phyloP scores from a whole-genome alignment of 2,329 filamentous ascomycete species.

The Westerdykella aurantiaca region DNA sequence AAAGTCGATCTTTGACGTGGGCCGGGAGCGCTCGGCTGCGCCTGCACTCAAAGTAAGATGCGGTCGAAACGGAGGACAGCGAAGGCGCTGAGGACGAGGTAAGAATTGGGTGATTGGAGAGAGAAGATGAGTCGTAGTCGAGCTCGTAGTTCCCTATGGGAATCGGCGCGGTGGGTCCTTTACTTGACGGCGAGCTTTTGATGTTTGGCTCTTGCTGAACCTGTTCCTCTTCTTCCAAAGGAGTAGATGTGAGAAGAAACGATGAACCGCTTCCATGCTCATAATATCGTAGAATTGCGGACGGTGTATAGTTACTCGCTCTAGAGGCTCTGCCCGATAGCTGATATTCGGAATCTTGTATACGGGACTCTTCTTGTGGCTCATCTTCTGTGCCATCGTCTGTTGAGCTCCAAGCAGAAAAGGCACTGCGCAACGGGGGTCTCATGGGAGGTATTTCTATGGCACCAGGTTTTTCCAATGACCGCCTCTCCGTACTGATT shows the following conservation, averaged over 20 bases:
- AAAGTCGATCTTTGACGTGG: conserved; percentile 22
- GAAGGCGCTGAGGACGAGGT: conserved; percentile 31
- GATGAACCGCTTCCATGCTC: conserved; percentile 18
- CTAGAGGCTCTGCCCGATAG: conserved; percentile 5
- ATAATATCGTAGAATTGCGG: conserved; percentile 26
- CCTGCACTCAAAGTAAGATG: conserved; percentile 33
- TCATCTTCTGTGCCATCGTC: conserved; percentile 31
- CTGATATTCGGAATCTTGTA: conserved; percentile 7
- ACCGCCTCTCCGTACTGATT: conserved; percentile 11
- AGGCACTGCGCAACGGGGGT: conserved; percentile 30
- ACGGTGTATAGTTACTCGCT: conserved; percentile 21
- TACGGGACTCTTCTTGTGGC: conserved; percentile 14
- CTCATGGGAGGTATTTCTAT: conserved; percentile 29
- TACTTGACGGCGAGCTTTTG: conserved; percentile 11
- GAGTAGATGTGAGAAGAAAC: conserved; percentile 31
- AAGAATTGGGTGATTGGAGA: conserved; percentile 22
- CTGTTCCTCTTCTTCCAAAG: conserved; percentile 14
- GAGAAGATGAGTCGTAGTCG: conserved; percentile 4
- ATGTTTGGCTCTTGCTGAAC: conserved; percentile 14
- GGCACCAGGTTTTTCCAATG: conserved; percentile 16
- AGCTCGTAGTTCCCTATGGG: conserved; percentile 1
- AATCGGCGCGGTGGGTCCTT: not conserved
- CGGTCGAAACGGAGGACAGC: conserved; percentile 20
- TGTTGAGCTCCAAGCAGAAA: conserved; percentile 36
- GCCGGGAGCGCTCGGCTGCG: conserved; percentile 17